phyloP scores from a whole-genome alignment of 768 basidiomycete genomes.

The Hericium erinaceus region DNA sequence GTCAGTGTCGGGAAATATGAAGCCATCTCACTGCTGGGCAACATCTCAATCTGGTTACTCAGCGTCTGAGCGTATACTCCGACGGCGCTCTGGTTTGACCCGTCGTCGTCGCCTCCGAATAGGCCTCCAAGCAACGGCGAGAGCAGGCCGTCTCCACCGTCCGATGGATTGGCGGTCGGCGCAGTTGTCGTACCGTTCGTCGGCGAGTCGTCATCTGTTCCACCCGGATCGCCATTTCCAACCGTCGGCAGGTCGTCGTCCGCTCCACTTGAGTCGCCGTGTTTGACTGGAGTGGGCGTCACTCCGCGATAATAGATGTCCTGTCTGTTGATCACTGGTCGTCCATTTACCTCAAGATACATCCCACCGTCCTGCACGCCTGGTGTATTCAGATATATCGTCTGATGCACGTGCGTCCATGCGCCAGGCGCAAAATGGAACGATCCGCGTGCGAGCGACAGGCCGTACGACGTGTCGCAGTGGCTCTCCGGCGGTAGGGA shows the following conservation, averaged over 20 bases:
- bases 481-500: constrained; percentile 43
- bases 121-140: background rate
- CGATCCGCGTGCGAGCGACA: constrained; percentile 66
- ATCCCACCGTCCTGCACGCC: constrained; percentile 62
- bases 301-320: constrained; percentile 54
- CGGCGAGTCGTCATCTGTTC: too few species aligned
- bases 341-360: constrained; percentile 53
- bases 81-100: too few species aligned
- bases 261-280: background rate
- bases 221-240: background rate
- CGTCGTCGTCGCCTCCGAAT: background rate
- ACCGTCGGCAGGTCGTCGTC: background rate
- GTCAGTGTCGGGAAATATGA: too few species aligned
- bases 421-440: constrained; percentile 51
- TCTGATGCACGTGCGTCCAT: constrained; percentile 71
- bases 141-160: background rate
- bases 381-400: constrained; percentile 64
- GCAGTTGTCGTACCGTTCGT: too few species aligned
- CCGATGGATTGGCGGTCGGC: background rate
- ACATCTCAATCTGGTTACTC: too few species aligned
- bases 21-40: too few species aligned
- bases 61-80: too few species aligned
- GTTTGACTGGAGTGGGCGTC: constrained; percentile 17
- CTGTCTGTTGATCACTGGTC: constrained; percentile 36
- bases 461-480: constrained; percentile 59